A percentile compares a stretch with the other conserved stretches of the same genome.
These are phyloP conservation scores for Gillenia trifoliata DNA, from an alignment of 306 rosid genomes.

Conservation along the genomic window DNA sequence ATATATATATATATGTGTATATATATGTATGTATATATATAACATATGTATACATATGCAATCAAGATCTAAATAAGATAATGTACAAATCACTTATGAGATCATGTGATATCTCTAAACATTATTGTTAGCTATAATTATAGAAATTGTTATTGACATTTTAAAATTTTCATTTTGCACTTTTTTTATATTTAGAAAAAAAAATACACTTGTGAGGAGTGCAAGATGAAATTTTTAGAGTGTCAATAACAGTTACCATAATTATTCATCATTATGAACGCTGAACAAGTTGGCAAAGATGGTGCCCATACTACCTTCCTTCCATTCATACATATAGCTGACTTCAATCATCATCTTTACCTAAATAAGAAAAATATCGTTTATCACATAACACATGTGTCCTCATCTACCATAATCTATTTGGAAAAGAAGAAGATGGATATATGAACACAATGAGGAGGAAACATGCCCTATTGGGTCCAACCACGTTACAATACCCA, in stretches of 20 bases:
- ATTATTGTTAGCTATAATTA: neutral
- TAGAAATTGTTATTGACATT: too few species aligned
- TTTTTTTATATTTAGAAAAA: too few species aligned
- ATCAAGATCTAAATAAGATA: too few species aligned
- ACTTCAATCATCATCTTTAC: conserved; percentile 13
- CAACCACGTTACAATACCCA: neutral
- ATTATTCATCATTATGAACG: conserved; percentile 4
- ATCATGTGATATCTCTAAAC: neutral
- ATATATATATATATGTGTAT: too few species aligned
- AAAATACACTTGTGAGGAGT: too few species aligned
- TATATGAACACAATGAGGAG: neutral
- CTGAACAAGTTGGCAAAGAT: conserved; percentile 23
- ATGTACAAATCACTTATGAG: too few species aligned
- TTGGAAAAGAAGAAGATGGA: neutral
- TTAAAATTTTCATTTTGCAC: too few species aligned
- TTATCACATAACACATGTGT: neutral
- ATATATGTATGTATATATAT: too few species aligned
- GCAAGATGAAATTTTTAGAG: too few species aligned
- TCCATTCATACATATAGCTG: neutral
- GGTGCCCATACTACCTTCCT: conserved; percentile 28
- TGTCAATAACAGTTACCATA: too few species aligned
- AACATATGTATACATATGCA: too few species aligned
- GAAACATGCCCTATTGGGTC: neutral
- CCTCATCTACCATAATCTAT: neutral
- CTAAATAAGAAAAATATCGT: conserved; percentile 2